These are phyloP conservation scores for Russula sp. DNA, from an alignment of 768 basidiomycete genomes.

Conservation along the genomic window DNA sequence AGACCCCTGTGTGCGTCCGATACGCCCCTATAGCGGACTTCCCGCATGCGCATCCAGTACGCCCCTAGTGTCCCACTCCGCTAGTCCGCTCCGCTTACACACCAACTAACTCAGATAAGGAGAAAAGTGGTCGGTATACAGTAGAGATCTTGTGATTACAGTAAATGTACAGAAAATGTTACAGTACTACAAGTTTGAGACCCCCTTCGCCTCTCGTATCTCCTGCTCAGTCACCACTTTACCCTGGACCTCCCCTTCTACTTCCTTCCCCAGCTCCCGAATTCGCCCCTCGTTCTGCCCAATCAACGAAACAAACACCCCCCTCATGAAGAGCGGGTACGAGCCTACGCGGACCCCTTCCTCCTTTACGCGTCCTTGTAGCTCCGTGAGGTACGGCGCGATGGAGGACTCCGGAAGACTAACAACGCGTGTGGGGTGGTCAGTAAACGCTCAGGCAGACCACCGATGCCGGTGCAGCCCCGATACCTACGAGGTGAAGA, in stretches of 20 bases:
- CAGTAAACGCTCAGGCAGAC: background rate
- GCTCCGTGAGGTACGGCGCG: conserved; percentile 75
- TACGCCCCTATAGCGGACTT: too few species aligned
- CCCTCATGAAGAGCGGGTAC: conserved; percentile 54
- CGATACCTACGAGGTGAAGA: conserved; percentile 67
- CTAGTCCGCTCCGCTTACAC: too few species aligned
- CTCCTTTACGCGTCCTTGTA: conserved; percentile 65
- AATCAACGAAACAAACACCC: conserved; percentile 62
- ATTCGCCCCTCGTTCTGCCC: conserved; percentile 44
- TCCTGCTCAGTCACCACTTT: conserved; percentile 60
- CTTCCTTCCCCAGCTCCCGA: conserved; percentile 53
- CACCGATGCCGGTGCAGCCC: conserved; percentile 4
- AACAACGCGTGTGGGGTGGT: conserved; percentile 16
- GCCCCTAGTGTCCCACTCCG: too few species aligned
- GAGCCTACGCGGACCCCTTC: conserved; percentile 82
- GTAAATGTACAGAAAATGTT: too few species aligned
- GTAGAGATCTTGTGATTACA: too few species aligned
- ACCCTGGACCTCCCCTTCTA: conserved; percentile 53
- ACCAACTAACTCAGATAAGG: too few species aligned
- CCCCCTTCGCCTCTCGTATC: conserved; percentile 44
- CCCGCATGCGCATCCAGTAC: too few species aligned
- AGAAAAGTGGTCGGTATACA: too few species aligned
- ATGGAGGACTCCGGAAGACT: conserved; percentile 77
- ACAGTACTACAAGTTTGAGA: background rate
- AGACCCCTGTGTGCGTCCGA: too few species aligned